Base-by-base conservation (phyloP, 345 rosid genomes). In the Raphanus sativus region DNA sequence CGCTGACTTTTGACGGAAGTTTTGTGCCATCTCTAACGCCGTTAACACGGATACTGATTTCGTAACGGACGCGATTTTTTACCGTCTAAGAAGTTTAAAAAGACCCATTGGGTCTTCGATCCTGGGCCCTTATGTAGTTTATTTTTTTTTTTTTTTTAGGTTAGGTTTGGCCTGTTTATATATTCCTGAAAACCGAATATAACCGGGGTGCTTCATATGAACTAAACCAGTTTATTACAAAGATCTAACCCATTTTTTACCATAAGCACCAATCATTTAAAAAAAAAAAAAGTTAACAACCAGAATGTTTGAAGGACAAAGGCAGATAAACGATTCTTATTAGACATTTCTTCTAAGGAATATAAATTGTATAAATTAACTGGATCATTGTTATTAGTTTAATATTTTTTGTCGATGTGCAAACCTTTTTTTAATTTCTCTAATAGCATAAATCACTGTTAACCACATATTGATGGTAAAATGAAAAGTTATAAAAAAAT, bases 21-120 rank as follows among this genome's bases (percentile, higher is more conserved):
- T 71, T 58, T 72, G 12, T 67, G 9, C 13, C 29, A 55, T 38
- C 21, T 1, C n/a, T 62, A 65, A 80, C 83, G 76, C 11, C 81
- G 81, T 77, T 62, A 80, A 54, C 77, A 78, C 56, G 73, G 69
- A 4, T 16, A 28, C 52, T 9, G 52, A 66, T 71, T 65, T 73
- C 77, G 77, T 72, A 66, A 78, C 81, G 73, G 73, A 66, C 73
- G 77, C 73, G 0, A 8, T n/a, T 42, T 17, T 9, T 58, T 56
- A 21, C 76, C 77, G 68, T 71, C 58, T 77, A 74, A 34, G 48
- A 70, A 40, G 2, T 4, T 13, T 2, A 16, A 29, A 5, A 30
- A 8, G 24, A 30, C 40, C 25, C 65, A 29, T 60, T 45, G 52
- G 52, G 52, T 4, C 52, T 45, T 4, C 6, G 13, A 4, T 40